Evolutionary conservation across 805 yeast genomes (phyloP).

Genomic region (Starmerella etchellsii): DNA sequence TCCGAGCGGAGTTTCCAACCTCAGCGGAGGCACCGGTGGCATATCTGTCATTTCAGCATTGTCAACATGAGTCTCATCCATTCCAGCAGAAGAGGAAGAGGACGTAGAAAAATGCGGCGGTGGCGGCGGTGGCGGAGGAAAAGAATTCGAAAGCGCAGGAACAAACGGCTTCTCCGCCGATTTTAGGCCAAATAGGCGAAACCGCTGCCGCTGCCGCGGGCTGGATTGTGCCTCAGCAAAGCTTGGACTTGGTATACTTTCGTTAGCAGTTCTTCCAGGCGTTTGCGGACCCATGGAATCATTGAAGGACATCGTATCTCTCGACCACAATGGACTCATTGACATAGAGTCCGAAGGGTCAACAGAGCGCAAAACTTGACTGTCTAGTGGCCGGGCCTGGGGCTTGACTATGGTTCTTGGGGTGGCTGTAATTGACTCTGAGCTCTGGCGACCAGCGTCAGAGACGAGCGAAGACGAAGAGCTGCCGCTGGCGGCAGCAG

Average conservation of each 20-base stretch:
- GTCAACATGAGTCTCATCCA: too few relatives aligned
- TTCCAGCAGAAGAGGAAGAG: too few relatives aligned
- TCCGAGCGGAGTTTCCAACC: conserved; percentile 11
- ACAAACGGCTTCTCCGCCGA: neutral
- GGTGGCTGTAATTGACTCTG: conserved; percentile 20
- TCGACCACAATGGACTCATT: conserved; percentile 8
- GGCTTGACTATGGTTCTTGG: conserved; percentile 13
- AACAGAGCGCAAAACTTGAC: conserved; percentile 5
- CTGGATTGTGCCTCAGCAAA: conserved; percentile 9
- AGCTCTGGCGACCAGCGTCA: conserved; percentile 17
- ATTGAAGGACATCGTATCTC: conserved; percentile 2
- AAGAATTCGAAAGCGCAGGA: neutral
- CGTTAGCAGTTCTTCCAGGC: conserved; percentile 4
- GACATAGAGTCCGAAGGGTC: conserved; percentile 16
- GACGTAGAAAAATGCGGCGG: too few relatives aligned
- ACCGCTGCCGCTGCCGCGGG: conserved; percentile 9
- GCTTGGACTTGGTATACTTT: neutral
- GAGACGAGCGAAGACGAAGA: neutral
- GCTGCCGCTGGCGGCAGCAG: too few relatives aligned
- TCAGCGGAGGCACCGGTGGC: conserved; percentile 5
- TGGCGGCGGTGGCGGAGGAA: neutral
- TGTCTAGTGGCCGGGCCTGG: conserved; percentile 3
- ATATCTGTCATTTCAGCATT: neutral
- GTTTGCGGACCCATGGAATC: conserved; percentile 8
- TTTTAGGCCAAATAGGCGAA: conserved; percentile 9